Base-by-base conservation (phyloP, 495 filamentous ascomycete species). In the Talaromyces wortmannii region DNA sequence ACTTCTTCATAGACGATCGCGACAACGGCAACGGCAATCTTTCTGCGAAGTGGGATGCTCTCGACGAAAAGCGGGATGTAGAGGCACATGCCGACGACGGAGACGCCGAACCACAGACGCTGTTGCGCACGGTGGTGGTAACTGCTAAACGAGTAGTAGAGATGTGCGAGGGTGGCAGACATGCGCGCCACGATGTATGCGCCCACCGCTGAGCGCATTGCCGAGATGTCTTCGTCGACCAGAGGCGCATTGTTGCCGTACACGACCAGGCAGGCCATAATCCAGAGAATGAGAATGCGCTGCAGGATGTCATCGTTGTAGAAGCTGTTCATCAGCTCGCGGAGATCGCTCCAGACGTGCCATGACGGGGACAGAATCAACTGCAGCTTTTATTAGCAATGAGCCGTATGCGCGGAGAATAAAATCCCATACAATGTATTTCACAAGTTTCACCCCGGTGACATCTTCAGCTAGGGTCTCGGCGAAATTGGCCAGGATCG, bases 281-380 rank as follows among this genome's bases (percentile, higher is more conserved):
- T 60, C 73, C 75, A 77, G 7, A 76, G 60, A n/a, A 77, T 77
- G 17, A 75, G 61, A 11, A 70, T 42, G 29, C 76, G 73, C 48
- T 79, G 74, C 0, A 73, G 57, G 11, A 79, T 48, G 56, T 79
- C 76, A 46, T 79, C 74, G 57, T 74, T 78, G 56, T 73, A 75
- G 65, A 77, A 78, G 7, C 65, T 71, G 65, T 74, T 75, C 75
- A 78, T 77, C 43, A 76, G 52, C 55, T 73, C 73, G 51, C 70
- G 70, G 4, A 76, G 61, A 49, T 75, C 74, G 52, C 67, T 71
- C 76, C 76, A 79, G 7, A 76, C 63, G 32, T 77, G 69, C 76
- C 76, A 76, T 55, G 69, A 68, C 43, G 75, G 73, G 7, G 72
- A 67, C 0, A 74, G 61, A 45, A 72, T 71, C 0, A 75, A 62